Percentiles rank a stretch among this genome's conserved stretches.
These are phyloP conservation scores for Cinnamomum chago DNA, from an alignment of 164 flowering plant species.

Conservation along the genomic window DNA sequence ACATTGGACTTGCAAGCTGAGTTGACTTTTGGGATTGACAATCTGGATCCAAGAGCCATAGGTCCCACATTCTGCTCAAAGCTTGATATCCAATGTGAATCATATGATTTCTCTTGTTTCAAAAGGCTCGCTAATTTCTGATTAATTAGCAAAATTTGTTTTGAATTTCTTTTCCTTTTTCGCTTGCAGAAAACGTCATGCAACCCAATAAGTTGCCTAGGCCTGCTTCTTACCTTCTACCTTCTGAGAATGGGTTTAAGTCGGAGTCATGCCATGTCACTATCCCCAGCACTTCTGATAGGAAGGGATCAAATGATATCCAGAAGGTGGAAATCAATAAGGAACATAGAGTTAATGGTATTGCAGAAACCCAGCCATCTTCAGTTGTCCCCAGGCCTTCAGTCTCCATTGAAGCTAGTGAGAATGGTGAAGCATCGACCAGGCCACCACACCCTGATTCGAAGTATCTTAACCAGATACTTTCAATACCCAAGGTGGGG, in stretches of 20 bases:
- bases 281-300: slow-evolving; percentile 18
- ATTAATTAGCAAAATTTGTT: background rate
- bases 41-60: background rate
- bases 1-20: background rate
- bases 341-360: slow-evolving; percentile 49
- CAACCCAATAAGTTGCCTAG: slow-evolving; percentile 48
- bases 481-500: slow-evolving; percentile 55
- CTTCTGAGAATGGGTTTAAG: slow-evolving; percentile 41
- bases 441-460: slow-evolving; percentile 75
- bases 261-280: slow-evolving; percentile 33
- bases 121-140: background rate
- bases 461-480: slow-evolving; percentile 47
- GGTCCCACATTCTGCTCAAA: background rate
- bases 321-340: slow-evolving; percentile 28
- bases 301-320: slow-evolving; percentile 26
- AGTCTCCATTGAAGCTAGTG: slow-evolving; percentile 22
- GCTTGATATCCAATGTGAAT: background rate
- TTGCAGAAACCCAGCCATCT: slow-evolving; percentile 28
- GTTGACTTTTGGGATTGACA: background rate
- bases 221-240: slow-evolving; percentile 31
- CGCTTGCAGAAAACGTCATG: slow-evolving; percentile 41
- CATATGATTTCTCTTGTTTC: background rate
- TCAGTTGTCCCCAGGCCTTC: background rate
- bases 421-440: slow-evolving; percentile 30
- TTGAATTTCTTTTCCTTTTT: slow-evolving; percentile 6